Evolutionary conservation across 148 eudicot species (phyloP), one percentile per base, ranked within the genome.

Genomic region (Nepenthes gracilis): DNA sequence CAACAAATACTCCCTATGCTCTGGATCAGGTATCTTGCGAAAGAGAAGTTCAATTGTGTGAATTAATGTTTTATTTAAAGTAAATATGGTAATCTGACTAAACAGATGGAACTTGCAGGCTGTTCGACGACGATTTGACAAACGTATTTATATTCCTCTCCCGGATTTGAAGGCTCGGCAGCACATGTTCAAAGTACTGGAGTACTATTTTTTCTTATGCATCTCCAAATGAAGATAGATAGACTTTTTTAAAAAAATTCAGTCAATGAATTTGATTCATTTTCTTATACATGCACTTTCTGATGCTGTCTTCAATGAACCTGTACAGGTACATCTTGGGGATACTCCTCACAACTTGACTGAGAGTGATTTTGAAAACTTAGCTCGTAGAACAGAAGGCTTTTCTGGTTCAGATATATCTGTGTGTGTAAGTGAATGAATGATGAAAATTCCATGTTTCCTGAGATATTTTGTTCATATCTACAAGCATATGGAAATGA

Each of bases 1-100:
- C 96, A n/a, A 93, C 99, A 59, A 93, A 93, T 72, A 92, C 98
- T 43, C 98, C 98, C 2, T 92, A 92, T 74, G 86, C 98, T 70
- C 72, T 92, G 54, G 98, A 92, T 73, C 98, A 92, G 94, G 98
- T 92, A 66, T 56, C 43, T 47, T 33, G 9, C 11, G 33, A 55
- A 35, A 32, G 10, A 7, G 33, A 7, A 35, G 58, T 35, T 55
- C 7, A 36, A 55, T 23, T 33, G 4, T 52, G n/a, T 55, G 35
- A 2, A 40, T 12, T 43, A 8, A 38, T 51, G 12, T 66, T 8
- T 33, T 1, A 4, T 55, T 33, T 13, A 35, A 9, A 8, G 11
- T 55, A 23, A 35, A 4, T 3, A 6, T 62, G 35, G 61, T 15
- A 5, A 40, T 11, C 53, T 68, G 48, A 59, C 58, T 73, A 36